These are phyloP conservation scores for Lactifluus subvellereus DNA, from an alignment of 768 basidiomycete genomes.

Conservation along the genomic window DNA sequence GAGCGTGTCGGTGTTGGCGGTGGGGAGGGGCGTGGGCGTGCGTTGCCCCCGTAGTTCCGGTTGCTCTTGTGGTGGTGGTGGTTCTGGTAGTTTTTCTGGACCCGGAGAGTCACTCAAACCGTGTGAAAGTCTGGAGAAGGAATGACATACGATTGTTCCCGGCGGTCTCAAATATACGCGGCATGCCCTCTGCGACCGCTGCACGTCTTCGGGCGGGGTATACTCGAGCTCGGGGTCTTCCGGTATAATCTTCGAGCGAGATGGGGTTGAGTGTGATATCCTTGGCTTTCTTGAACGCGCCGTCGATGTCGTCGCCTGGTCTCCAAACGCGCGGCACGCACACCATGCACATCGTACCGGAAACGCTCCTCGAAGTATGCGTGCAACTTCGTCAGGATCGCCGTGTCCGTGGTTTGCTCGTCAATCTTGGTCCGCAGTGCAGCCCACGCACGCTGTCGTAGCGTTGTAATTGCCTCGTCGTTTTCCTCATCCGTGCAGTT, in stretches of 20 bases:
- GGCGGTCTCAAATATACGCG: no score
- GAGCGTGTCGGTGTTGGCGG: no score
- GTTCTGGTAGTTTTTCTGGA: no score
- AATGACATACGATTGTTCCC: no score
- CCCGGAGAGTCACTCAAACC: no score
- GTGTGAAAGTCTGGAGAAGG: no score
- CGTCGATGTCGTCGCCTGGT: constrained; percentile 94
- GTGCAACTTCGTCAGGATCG: constrained; percentile 79
- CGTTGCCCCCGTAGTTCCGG: no score
- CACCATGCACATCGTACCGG: constrained; percentile 88
- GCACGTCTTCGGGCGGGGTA: constrained; percentile 47
- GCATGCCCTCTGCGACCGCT: no score
- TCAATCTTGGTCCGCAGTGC: constrained; percentile 79
- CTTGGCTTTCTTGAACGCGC: constrained; percentile 85
- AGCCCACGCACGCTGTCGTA: constrained; percentile 83
- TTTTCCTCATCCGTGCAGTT: constrained; percentile 95
- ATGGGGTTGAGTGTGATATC: constrained; percentile 90
- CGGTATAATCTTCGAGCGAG: constrained; percentile 78
- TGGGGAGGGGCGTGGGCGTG: no score
- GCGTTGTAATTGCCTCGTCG: constrained; percentile 50
- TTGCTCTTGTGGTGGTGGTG: no score
- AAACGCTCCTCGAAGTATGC: constrained; percentile 91
- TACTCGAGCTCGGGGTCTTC: constrained; percentile 58
- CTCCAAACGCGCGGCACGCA: constrained; percentile 97
- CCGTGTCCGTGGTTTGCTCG: constrained; percentile 85